Evolutionary conservation across 1,284 basidiomycete genomes (phyloP).

Genomic region (Gymnopus androsaceus): DNA sequence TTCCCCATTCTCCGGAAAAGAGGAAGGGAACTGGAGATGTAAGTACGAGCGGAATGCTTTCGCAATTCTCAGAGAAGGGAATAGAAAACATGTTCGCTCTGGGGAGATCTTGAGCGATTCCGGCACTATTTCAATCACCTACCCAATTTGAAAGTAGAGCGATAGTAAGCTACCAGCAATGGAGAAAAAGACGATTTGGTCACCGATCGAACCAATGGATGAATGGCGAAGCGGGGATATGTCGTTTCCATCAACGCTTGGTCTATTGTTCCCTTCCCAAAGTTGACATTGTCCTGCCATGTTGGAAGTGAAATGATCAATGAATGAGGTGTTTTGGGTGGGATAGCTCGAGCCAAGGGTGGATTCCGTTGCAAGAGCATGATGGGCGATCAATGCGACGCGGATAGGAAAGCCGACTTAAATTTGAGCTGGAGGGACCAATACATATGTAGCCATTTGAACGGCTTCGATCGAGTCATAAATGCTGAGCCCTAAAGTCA

Average conservation of each 20-base stretch:
- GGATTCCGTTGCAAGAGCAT: slow-evolving; percentile 13
- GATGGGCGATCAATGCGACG: background rate
- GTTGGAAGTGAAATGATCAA: slow-evolving; percentile 5
- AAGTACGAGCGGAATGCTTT: slow-evolving; percentile 3
- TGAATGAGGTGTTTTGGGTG: slow-evolving; percentile 8
- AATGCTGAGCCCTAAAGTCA: too few relatives aligned
- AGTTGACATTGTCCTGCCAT: slow-evolving; percentile 9
- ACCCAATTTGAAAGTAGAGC: background rate
- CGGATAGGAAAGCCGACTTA: too few relatives aligned
- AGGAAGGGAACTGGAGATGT: slow-evolving; percentile 6
- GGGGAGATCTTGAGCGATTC: background rate
- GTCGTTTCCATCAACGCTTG: background rate
- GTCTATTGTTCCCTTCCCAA: background rate
- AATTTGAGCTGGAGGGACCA: too few relatives aligned
- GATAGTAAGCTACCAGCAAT: background rate
- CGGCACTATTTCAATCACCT: background rate
- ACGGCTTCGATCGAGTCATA: too few relatives aligned
- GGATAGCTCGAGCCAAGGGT: background rate
- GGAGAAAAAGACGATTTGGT: background rate
- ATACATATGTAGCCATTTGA: too few relatives aligned
- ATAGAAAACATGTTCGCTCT: slow-evolving; percentile 5
- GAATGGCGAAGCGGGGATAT: slow-evolving; percentile 13
- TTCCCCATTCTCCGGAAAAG: slow-evolving; percentile 1
- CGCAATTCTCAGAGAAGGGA: slow-evolving; percentile 3
- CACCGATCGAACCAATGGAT: slow-evolving; percentile 7